Conservation (phyloP, 805 yeast species). For the Yarrowia keelungensis region DNA sequence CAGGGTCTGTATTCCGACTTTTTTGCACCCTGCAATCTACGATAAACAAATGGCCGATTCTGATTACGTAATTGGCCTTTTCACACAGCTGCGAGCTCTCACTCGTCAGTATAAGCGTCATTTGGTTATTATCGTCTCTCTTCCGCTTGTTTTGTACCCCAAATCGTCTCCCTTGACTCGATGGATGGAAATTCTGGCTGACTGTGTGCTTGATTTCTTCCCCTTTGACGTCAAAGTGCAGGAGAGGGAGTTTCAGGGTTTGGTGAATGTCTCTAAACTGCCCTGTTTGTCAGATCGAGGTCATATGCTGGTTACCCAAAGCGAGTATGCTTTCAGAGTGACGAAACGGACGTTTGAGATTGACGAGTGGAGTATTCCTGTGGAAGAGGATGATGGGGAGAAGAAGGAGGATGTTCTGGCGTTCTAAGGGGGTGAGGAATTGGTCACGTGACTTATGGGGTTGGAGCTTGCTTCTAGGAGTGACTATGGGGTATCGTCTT, state of each 20-base stretch:
- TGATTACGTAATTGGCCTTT: constrained; percentile 61
- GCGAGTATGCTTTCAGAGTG: constrained; percentile 86
- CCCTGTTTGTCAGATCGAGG: constrained; percentile 80
- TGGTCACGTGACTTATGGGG: too few species aligned
- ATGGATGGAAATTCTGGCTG: constrained; percentile 65
- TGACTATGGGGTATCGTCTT: too few species aligned
- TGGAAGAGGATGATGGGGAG: constrained; percentile 72
- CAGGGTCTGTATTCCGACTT: constrained; percentile 75
- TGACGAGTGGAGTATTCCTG: constrained; percentile 97
- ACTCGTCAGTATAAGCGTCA: constrained; percentile 56
- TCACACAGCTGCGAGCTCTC: constrained; percentile 64
- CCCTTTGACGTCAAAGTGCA: constrained; percentile 77
- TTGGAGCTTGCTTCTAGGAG: too few species aligned
- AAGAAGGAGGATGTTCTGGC: constrained; percentile 42
- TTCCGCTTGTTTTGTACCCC: constrained; percentile 72
- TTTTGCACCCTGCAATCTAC: constrained; percentile 80
- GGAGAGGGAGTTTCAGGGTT: constrained; percentile 63
- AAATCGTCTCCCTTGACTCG: constrained; percentile 57
- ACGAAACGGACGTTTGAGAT: constrained; percentile 85
- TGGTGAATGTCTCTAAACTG: constrained; percentile 74
- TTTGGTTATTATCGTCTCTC: constrained; percentile 60
- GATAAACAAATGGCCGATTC: constrained; percentile 58
- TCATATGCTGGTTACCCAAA: constrained; percentile 71
- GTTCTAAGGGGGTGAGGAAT: background rate
- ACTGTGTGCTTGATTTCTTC: constrained; percentile 73